Evolutionary conservation across 2,329 filamentous ascomycete genomes (phyloP).

Genomic region (Xylariaceae sp.): DNA sequence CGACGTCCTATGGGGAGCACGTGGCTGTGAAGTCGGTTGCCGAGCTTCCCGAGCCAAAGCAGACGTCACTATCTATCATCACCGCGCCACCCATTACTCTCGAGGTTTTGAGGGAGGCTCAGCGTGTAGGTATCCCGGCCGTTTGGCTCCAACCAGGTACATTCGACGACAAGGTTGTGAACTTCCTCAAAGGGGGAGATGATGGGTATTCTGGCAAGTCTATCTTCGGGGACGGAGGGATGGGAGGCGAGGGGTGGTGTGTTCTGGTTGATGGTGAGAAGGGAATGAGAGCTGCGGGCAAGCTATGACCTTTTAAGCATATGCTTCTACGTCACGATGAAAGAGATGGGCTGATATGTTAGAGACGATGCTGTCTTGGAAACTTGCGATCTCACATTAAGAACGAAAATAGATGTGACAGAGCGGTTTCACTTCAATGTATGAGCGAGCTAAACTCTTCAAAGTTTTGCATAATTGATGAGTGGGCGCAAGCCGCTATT

Average conservation of each 20-base stretch:
- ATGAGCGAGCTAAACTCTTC: too few species aligned
- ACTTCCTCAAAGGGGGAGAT: slow-evolving; percentile 52
- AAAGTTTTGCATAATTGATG: too few species aligned
- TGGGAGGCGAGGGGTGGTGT: slow-evolving; percentile 80
- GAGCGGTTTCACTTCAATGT: too few species aligned
- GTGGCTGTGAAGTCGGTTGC: slow-evolving; percentile 62
- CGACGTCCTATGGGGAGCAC: slow-evolving; percentile 55
- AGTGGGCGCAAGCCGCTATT: too few species aligned
- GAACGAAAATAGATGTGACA: too few species aligned
- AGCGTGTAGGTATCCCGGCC: slow-evolving; percentile 64
- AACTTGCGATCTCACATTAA: too few species aligned
- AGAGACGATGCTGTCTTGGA: too few species aligned
- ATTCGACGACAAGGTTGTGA: slow-evolving; percentile 71
- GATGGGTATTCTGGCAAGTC: slow-evolving; percentile 62
- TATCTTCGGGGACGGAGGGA: slow-evolving; percentile 60
- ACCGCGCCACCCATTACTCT: slow-evolving; percentile 78
- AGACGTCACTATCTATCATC: slow-evolving; percentile 79
- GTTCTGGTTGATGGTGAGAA: slow-evolving; percentile 78
- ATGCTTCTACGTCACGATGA: too few species aligned
- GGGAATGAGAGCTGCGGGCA: slow-evolving; percentile 54
- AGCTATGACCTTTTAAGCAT: slow-evolving; percentile 32
- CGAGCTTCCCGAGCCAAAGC: slow-evolving; percentile 59
- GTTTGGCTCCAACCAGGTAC: slow-evolving; percentile 91
- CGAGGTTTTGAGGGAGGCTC: slow-evolving; percentile 72
- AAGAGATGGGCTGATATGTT: too few species aligned